Evolutionary conservation across 257 asterid species (phyloP).

Genomic region (Cynanchum wilfordii): DNA sequence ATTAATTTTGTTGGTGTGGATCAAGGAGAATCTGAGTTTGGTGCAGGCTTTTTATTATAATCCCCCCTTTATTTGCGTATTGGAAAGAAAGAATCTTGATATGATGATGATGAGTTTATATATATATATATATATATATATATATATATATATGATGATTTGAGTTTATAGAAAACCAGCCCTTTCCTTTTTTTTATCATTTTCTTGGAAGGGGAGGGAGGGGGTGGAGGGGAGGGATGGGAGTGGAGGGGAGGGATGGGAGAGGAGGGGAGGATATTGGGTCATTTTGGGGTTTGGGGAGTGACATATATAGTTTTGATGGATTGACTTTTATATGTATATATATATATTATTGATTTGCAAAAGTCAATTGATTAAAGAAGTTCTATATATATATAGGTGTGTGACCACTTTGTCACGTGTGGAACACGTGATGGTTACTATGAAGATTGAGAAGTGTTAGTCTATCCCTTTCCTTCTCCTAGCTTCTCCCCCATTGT

Average conservation of each 20-base stretch:
- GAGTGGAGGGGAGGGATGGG: too few species aligned
- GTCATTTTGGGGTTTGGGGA: too few species aligned
- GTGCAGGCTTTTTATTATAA: neutral
- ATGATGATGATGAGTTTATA: neutral
- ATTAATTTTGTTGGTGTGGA: neutral
- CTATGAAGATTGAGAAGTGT: neutral
- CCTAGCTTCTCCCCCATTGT: neutral
- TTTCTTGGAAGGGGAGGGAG: too few species aligned
- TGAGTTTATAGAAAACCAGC: too few species aligned
- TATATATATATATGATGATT: too few species aligned
- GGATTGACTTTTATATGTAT: neutral
- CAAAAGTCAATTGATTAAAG: neutral
- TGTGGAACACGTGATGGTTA: slow-evolving; percentile 5
- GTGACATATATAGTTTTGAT: too few species aligned
- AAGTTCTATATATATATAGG: too few species aligned
- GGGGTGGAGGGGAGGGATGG: too few species aligned
- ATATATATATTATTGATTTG: too few species aligned
- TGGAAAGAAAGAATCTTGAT: neutral
- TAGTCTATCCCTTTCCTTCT: neutral
- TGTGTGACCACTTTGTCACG: slow-evolving; percentile 11
- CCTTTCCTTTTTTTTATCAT: too few species aligned
- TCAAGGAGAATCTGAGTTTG: slow-evolving; percentile 7
- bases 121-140: too few species aligned
- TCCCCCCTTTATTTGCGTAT: neutral
- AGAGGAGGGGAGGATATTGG: too few species aligned